Evolutionary conservation across 2,329 filamentous ascomycete species (phyloP), one percentile per base, ranked within the genome.

Genomic region (Pseudogymnoascus sp.): DNA sequence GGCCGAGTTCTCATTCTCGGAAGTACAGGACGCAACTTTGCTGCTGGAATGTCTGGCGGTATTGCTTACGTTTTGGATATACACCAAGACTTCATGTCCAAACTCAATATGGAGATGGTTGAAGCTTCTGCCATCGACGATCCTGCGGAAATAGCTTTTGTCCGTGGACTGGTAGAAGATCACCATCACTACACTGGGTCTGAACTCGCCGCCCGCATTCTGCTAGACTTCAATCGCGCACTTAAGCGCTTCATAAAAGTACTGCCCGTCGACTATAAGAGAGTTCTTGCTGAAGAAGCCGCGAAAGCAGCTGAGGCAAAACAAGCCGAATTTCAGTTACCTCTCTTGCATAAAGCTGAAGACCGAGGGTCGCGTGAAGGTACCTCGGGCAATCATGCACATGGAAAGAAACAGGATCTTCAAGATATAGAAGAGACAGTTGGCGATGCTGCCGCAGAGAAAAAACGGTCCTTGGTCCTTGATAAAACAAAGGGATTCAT

Each of bases 121-220:
- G 93, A 97, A 78, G 87, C 93, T 25, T 89, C 89, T 59, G 83
- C 85, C 7, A 80, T 97, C 49, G 90, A 93, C 66, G 93, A 97
- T 65, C 91, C 91, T 25, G 79, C 87, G 64, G 93, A 97, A 76
- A 91, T 97, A 72, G 91, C 93, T 36, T 97, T 89, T 75, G 82
- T 97, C 31, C 91, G 93, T 68, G 90, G 93, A 66, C 82, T 97
- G 69, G 91, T 97, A 63, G 93, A 97, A 79, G 93, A 97, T 69
- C 93, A 97, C 73, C 92, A 97, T 77, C 93, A 97, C 77, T 97
- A 96, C 82, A 97, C 93, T 64, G 93, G 93, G 65, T 97, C 93
- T 12, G 93, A 97, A 80, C 85, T 96, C 62, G 93, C 93, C 34
- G 93, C 93, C 65, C 90, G 93, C 66, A 91, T 97, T 68, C 82